Evolutionary conservation across 257 asterid species (phyloP).

Genomic region (Nicotiana noctiflora): DNA sequence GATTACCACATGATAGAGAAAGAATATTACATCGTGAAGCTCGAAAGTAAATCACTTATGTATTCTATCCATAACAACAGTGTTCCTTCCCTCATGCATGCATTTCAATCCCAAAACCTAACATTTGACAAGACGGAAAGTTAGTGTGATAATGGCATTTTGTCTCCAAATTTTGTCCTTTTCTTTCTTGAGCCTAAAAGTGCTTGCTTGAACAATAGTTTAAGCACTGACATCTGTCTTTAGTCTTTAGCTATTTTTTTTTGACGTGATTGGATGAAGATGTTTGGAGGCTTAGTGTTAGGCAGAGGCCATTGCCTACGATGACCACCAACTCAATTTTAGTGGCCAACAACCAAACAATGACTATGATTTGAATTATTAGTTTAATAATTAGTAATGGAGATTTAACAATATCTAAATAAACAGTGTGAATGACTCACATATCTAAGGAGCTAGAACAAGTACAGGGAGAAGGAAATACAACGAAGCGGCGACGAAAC

Average conservation of each 20-base stretch:
- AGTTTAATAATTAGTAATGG: constrained; percentile 11
- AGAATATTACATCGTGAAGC: constrained; percentile 51
- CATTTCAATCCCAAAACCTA: constrained; percentile 13
- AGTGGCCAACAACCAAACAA: constrained; percentile 29
- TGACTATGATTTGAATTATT: neutral
- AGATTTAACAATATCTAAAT: constrained; percentile 14
- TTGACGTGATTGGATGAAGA: constrained; percentile 8
- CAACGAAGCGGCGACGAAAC: neutral
- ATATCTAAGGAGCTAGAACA: neutral
- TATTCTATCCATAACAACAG: constrained; percentile 35
- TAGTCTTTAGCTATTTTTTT: neutral
- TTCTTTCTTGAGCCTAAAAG: constrained; percentile 25
- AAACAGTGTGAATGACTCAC: constrained; percentile 27
- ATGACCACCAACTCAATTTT: neutral
- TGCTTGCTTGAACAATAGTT: neutral
- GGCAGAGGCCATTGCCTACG: neutral
- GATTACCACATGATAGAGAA: constrained; percentile 30
- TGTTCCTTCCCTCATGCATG: constrained; percentile 19
- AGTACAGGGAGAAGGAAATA: neutral
- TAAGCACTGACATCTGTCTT: neutral
- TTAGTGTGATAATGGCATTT: constrained; percentile 15
- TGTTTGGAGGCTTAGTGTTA: constrained; percentile 7
- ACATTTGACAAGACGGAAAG: constrained; percentile 37
- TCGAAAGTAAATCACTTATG: constrained; percentile 31
- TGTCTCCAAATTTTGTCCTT: constrained; percentile 12